Base-by-base conservation (phyloP, 805 yeast species). In the Starmerella khaoyaiensis region DNA sequence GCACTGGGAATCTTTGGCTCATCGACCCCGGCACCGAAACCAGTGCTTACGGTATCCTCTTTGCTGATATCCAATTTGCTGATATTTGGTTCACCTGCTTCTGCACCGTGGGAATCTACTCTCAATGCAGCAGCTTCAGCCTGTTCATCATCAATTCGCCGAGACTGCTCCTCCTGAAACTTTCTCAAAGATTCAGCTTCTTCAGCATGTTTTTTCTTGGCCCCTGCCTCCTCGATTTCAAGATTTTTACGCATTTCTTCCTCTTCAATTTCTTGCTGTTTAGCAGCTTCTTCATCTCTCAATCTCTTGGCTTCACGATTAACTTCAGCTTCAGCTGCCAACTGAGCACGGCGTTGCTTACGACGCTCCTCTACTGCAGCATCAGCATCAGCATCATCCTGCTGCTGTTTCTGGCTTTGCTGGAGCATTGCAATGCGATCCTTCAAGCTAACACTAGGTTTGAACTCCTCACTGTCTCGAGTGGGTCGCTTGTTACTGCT, bases 381-480 rank as follows among this genome's bases (percentile, higher is more conserved):
- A 12, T 40, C 47, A 1, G 39, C 47, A 3, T 74, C 77, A 46
- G 73, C 86, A 3, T 49, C 51, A 40, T 73, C 63, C 42, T 77
- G 87, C 16, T 77, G 80, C 49, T 82, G 93, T 52, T 79, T 79
- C 41, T 71, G 72, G 53, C 82, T 94, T 52, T 81, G 72, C 55
- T 86, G 94, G 35, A 87, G 64, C 51, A 81, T 51, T 4, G 83
- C 82, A 54, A 87, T 83, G 47, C 97, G 69, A 49, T 90, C 96
- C 54, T 79, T 79, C 50, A 87, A 63, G 40, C 93, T 77, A 63
- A 84, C 59, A 48, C 79, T 75, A 7, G 94, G 94, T 23, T 23
- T 27, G 31, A 33, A 34, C 49, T 23, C 42, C 41, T 28, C 46
- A 32, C 36, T 47, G 52, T 12, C 36, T 45, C 20, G 42, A 44